These are phyloP conservation scores for Asterella californica DNA, from an alignment of 225 moss, liverwort and hornwort species.

Conservation along the genomic window DNA sequence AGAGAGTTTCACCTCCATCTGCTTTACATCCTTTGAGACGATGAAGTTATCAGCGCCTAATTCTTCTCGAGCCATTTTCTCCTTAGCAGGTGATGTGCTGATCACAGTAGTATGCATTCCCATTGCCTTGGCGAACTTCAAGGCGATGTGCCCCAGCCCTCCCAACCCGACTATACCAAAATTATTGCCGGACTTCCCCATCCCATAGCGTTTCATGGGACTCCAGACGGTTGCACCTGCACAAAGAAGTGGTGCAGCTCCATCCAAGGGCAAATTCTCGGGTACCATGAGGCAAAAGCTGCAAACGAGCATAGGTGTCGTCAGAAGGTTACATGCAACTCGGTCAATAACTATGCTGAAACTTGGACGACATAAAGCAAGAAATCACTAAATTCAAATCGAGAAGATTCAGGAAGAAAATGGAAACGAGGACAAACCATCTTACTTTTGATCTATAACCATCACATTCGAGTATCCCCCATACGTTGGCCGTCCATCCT, in stretches of 20 bases:
- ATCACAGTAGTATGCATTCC: constrained; percentile 62
- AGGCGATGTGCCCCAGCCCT: constrained; percentile 69
- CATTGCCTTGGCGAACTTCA: constrained; percentile 59
- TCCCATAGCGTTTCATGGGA: constrained; percentile 68
- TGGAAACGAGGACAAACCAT: background rate
- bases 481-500: constrained; percentile 44
- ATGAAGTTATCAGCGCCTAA: constrained; percentile 61
- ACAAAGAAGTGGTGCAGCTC: constrained; percentile 58
- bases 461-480: constrained; percentile 60
- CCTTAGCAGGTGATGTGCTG: constrained; percentile 58
- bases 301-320: constrained; percentile 3
- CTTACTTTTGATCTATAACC: constrained; percentile 36
- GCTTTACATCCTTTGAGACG: constrained; percentile 47
- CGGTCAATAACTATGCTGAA: background rate
- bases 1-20: constrained; percentile 40
- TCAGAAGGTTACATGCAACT: background rate
- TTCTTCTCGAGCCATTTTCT: constrained; percentile 47
- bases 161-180: constrained; percentile 65
- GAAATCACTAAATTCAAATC: background rate
- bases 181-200: constrained; percentile 51
- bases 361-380: background rate
- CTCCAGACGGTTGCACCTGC: constrained; percentile 72
- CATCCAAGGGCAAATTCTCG: constrained; percentile 46
- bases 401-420: background rate
- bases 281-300: constrained; percentile 60